Percentiles rank a stretch among this genome's conserved stretches.
phyloP scores from a whole-genome alignment of 2,329 filamentous ascomycete species.

The Cercospora berteroae region DNA sequence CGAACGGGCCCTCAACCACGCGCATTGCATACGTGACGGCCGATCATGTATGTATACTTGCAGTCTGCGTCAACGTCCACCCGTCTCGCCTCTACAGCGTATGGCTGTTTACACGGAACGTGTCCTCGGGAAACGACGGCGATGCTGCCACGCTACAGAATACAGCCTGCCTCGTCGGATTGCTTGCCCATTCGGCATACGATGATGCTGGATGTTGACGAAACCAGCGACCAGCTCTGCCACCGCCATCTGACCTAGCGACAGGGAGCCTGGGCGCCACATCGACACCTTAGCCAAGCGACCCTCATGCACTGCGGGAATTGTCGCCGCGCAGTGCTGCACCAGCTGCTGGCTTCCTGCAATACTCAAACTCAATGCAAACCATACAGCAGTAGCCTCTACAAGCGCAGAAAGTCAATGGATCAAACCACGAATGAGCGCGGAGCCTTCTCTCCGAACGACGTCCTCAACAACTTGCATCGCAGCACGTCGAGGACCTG shows the following conservation, averaged over 20 bases:
- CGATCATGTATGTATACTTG: background rate
- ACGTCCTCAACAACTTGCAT: background rate
- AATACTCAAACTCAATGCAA: background rate
- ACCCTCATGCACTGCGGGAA: conserved; percentile 1
- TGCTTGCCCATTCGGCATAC: background rate
- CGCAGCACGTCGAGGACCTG: background rate
- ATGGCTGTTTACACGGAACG: no score
- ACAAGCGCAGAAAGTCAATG: conserved; percentile 1
- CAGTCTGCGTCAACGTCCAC: background rate
- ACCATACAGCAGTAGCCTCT: conserved; percentile 3
- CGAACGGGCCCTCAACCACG: background rate
- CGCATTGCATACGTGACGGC: background rate
- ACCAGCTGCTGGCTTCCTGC: background rate
- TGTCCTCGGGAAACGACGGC: no score
- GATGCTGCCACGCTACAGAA: no score
- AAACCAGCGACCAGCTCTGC: background rate
- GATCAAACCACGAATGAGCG: background rate
- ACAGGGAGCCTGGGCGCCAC: background rate
- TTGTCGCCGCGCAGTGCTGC: background rate
- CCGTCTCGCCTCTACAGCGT: background rate
- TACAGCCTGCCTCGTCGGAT: background rate
- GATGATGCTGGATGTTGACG: background rate
- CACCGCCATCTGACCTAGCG: background rate
- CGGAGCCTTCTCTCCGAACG: background rate
- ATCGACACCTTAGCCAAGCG: background rate